These are phyloP conservation scores for Aspergillus awamori DNA, from an alignment of 2,329 filamentous ascomycete genomes.

Conservation along the genomic window DNA sequence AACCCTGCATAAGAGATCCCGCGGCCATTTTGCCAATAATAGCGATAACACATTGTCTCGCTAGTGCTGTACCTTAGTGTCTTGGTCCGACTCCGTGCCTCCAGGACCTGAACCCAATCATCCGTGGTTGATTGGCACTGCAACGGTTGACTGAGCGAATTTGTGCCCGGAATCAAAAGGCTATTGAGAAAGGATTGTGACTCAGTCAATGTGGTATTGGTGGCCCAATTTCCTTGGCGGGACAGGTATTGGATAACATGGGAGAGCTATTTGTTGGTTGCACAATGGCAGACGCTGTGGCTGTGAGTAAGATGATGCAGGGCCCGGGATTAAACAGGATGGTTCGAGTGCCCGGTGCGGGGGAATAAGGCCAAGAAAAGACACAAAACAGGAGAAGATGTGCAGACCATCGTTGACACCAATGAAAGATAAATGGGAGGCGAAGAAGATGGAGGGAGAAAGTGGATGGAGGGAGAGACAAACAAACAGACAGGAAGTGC, in stretches of 20 bases:
- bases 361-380: no score
- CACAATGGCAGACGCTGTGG: not conserved
- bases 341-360: no score
- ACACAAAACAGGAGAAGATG: no score
- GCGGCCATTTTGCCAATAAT: not conserved
- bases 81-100: not conserved
- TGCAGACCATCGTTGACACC: no score
- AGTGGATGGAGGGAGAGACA: not conserved
- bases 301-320: not conserved
- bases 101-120: not conserved
- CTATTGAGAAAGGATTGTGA: not conserved
- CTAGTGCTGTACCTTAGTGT: not conserved
- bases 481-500: not conserved
- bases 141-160: not conserved
- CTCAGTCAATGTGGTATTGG: not conserved
- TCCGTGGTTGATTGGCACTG: not conserved
- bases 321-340: not conserved
- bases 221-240: not conserved
- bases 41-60: not conserved
- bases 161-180: not conserved
- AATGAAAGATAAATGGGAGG: no score
- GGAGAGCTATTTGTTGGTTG: no score
- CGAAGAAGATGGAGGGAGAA: not conserved
- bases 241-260: not conserved
- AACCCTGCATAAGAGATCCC: not conserved